A percentile compares a stretch with the other conserved stretches of the same genome.
phyloP scores from a whole-genome alignment of 2,329 filamentous ascomycete species.

The Pseudogymnoascus verrucosus region DNA sequence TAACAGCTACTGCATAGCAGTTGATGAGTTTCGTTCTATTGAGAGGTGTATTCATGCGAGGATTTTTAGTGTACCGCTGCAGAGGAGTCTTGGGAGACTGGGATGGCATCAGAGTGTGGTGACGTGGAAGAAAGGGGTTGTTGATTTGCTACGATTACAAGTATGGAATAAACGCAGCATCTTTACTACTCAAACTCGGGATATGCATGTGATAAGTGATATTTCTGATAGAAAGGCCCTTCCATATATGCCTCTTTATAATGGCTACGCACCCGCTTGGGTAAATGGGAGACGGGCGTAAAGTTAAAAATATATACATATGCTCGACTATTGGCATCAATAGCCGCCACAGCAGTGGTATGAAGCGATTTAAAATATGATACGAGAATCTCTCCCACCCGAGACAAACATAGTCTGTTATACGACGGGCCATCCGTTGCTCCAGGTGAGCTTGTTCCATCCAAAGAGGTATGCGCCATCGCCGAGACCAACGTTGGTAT shows the following conservation, averaged over 20 bases:
- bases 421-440: conserved; percentile 37
- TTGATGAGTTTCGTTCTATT: background rate
- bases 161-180: background rate
- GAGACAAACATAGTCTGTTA: conserved; percentile 14
- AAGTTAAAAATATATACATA: background rate
- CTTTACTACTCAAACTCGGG: background rate
- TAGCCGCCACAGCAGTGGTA: background rate
- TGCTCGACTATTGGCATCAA: background rate
- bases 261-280: background rate
- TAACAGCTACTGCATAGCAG: background rate
- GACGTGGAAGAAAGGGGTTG: background rate
- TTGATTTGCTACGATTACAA: background rate
- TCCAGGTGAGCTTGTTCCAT: conserved; percentile 38
- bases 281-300: background rate
- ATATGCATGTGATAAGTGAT: background rate
- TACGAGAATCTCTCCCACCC: background rate
- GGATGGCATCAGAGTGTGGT: background rate
- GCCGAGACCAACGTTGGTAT: conserved; percentile 44
- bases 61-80: background rate
- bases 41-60: background rate
- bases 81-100: background rate
- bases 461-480: conserved; percentile 40
- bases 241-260: background rate
- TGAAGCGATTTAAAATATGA: background rate
- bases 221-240: background rate